These are phyloP conservation scores for Tolypocladium album DNA, from an alignment of 2,329 filamentous ascomycete species.

Conservation along the genomic window DNA sequence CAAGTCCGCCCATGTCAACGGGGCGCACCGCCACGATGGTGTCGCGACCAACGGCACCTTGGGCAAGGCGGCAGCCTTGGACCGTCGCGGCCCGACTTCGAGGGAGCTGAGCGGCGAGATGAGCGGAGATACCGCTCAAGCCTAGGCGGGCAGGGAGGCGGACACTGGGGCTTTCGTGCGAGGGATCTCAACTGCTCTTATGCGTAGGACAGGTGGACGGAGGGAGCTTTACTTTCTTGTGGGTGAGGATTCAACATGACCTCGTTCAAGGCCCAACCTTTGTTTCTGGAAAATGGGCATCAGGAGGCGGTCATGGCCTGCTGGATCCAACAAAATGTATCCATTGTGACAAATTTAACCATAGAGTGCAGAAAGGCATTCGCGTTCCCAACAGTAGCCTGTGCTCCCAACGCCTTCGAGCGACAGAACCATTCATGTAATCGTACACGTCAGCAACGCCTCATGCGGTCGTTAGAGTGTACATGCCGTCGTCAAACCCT, in stretches of 20 bases:
- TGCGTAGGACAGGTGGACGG: neutral
- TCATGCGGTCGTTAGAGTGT: neutral
- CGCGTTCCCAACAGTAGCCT: neutral
- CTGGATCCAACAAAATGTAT: neutral
- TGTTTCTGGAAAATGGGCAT: neutral
- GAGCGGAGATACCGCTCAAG: conserved; percentile 43
- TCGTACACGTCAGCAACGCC: neutral
- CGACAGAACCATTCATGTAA: neutral
- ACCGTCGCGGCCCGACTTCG: conserved; percentile 36
- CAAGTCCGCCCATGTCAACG: conserved; percentile 8
- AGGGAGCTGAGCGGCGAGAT: conserved; percentile 50
- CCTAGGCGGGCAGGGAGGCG: conserved; percentile 7
- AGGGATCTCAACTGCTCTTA: conserved; percentile 3
- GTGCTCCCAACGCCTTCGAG: neutral
- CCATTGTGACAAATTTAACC: neutral
- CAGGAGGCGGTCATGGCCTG: neutral
- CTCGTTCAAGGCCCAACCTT: neutral
- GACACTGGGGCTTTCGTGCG: neutral
- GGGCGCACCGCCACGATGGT: conserved; percentile 4
- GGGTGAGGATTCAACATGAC: conserved; percentile 7
- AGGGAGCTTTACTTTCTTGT: neutral
- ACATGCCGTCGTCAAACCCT: neutral
- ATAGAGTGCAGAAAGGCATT: neutral
- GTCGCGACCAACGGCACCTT: neutral
- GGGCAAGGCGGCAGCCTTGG: conserved; percentile 8